Evolutionary conservation across 441 rosid genomes (phyloP).

Genomic region (Bocquillonia castaneifolia): DNA sequence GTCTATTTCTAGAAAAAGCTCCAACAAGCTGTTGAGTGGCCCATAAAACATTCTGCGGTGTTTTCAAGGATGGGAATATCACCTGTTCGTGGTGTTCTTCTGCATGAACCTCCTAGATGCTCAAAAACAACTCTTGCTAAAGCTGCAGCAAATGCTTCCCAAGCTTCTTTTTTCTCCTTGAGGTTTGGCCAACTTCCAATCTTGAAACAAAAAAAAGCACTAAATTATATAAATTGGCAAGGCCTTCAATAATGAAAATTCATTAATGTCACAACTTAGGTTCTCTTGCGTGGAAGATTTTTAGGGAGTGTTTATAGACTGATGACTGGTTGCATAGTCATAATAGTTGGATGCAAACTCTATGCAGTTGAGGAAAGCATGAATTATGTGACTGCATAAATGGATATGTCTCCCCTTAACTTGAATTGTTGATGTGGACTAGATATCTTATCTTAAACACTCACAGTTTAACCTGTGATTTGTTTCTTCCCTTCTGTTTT

Average conservation of each 20-base stretch:
- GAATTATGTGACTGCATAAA: neutral
- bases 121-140: conserved; percentile 94
- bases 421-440: neutral
- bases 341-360: neutral
- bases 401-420: neutral
- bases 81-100: conserved; percentile 78
- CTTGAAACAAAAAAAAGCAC: no score
- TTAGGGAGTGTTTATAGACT: neutral
- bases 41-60: conserved; percentile 70
- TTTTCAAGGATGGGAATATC: conserved; percentile 73
- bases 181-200: conserved; percentile 41
- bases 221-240: no score
- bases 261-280: neutral
- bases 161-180: conserved; percentile 87
- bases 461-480: neutral
- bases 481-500: neutral
- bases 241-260: neutral
- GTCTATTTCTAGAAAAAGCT: conserved; percentile 61
- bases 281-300: neutral
- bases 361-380: neutral
- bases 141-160: conserved; percentile 91
- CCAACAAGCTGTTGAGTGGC: conserved; percentile 91
- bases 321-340: neutral
- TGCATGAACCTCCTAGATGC: conserved; percentile 98
- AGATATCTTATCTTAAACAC: neutral